Base-by-base conservation (phyloP, 2,329 filamentous ascomycete genomes). In the Aspergillus fischeri region DNA sequence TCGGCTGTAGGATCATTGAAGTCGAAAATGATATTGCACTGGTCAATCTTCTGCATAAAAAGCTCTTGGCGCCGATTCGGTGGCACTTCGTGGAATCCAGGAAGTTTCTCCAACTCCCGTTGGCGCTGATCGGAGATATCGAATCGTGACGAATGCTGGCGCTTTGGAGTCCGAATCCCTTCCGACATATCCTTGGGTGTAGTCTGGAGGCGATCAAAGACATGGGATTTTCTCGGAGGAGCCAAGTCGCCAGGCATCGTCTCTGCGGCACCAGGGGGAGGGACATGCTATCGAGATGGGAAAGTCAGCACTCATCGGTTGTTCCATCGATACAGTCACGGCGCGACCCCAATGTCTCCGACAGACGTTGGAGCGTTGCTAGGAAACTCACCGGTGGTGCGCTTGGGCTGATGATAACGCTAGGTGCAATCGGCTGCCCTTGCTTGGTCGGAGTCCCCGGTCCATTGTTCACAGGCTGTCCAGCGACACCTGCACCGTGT, bases 1-100 rank as follows among this genome's bases (percentile, higher is more conserved):
- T 99, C 94, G 65, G 89, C 92, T 64, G 91, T 96, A 51, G 93
- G 91, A 76, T 99, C 94, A 73, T 97, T 99, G 80, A 99, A 99
- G 78, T 99, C 94, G 73, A 99, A 99, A 69, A 99, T 99, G 80
- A 99, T 95, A 73, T 99, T 99, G 81, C 94, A 99, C 75, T 99
- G 94, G 70, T 97, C 94, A 67, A 99, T 94, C 82, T 99, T 99
- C 73, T 97, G 92, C 92, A 99, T 97, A 78, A 99, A 99, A 20
- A 99, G 84, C 67, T 97, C 93, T 77, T 97, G 92, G 60, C 94
- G 86, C 62, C 93, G 87, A 73, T 96, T 96, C 17, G 94, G 94
- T 10, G 93, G 90, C 27, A 97, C 94, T 76, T 99, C 94, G 70
- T 99, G 94, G 76, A 99, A 99, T 38, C 94, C 94, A 1, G 94